Conservation (phyloP, 1,284 basidiomycete genomes). For the Trametes versicolor region DNA sequence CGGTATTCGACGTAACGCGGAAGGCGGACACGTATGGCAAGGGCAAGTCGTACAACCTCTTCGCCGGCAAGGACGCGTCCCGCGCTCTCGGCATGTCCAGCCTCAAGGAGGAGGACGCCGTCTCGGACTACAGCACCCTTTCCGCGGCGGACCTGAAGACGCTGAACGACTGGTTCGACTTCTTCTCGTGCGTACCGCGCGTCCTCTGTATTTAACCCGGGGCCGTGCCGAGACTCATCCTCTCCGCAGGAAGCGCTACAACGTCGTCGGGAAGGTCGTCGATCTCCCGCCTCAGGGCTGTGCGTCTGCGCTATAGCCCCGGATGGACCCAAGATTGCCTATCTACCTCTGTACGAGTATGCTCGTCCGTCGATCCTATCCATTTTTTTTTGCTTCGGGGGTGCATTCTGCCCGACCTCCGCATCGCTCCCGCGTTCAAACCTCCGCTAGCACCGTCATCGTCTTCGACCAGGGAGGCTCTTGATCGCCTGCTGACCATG, state of each 20-base stretch:
- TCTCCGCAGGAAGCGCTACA: constrained; percentile 77
- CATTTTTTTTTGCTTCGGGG: background rate
- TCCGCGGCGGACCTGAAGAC: constrained; percentile 83
- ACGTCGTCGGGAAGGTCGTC: constrained; percentile 76
- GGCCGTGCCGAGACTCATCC: constrained; percentile 6
- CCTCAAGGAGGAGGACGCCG: constrained; percentile 88
- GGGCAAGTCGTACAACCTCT: constrained; percentile 75
- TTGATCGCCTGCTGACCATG: too few relatives aligned
- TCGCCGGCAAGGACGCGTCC: constrained; percentile 93
- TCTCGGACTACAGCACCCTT: constrained; percentile 87
- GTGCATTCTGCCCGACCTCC: background rate
- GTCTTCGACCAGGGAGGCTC: too few relatives aligned
- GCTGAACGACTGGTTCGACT: constrained; percentile 90
- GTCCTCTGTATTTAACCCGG: background rate
- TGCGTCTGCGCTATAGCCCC: constrained; percentile 7
- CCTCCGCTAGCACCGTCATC: background rate
- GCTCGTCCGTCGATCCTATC: background rate
- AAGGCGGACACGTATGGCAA: constrained; percentile 87
- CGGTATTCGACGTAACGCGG: constrained; percentile 85
- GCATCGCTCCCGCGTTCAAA: background rate
- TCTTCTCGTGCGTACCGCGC: constrained; percentile 67
- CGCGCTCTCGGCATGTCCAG: constrained; percentile 87
- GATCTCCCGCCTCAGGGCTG: constrained; percentile 49
- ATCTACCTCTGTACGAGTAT: constrained; percentile 8
- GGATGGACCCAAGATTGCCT: background rate